Conservation (phyloP, 495 filamentous ascomycete species). For the Daldinia bambusicola region DNA sequence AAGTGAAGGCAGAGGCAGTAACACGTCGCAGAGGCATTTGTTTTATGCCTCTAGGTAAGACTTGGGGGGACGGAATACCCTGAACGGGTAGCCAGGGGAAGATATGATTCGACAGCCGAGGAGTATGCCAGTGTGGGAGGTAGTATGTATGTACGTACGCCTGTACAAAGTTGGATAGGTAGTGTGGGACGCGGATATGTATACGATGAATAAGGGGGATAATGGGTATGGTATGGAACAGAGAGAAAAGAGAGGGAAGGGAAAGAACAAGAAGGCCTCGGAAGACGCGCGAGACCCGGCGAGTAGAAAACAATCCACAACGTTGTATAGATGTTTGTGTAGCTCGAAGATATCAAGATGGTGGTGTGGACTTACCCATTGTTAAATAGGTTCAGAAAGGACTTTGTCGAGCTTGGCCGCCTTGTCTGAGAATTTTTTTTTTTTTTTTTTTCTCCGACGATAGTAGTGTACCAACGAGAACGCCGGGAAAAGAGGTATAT, state of each 20-base stretch:
- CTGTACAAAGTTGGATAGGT: conserved; percentile 50
- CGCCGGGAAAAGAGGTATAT: conserved; percentile 35
- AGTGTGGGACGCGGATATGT: conserved; percentile 46
- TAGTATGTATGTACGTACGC: conserved; percentile 38
- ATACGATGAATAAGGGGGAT: conserved; percentile 22
- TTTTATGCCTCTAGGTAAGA: conserved; percentile 41
- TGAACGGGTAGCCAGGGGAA: conserved; percentile 26
- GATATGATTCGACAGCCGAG: conserved; percentile 35
- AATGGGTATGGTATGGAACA: conserved; percentile 35
- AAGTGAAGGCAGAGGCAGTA: conserved; percentile 49
- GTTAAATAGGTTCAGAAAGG: conserved; percentile 46
- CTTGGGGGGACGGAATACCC: conserved; percentile 32
- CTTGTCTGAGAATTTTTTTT: conserved; percentile 49
- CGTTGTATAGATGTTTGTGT: conserved; percentile 36
- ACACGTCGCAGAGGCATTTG: conserved; percentile 56
- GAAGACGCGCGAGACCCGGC: conserved; percentile 18
- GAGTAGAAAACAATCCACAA: conserved; percentile 29
- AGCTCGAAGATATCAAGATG: conserved; percentile 37
- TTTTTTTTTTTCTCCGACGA: conserved; percentile 39
- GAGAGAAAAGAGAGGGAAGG: not conserved
- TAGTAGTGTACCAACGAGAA: conserved; percentile 41
- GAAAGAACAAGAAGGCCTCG: conserved; percentile 32
- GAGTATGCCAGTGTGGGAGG: conserved; percentile 39
- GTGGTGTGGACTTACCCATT: conserved; percentile 60
- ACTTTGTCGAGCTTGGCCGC: conserved; percentile 56